These are phyloP conservation scores for Puccinia novopanici DNA, from an alignment of 1,284 basidiomycete genomes.

Conservation along the genomic window DNA sequence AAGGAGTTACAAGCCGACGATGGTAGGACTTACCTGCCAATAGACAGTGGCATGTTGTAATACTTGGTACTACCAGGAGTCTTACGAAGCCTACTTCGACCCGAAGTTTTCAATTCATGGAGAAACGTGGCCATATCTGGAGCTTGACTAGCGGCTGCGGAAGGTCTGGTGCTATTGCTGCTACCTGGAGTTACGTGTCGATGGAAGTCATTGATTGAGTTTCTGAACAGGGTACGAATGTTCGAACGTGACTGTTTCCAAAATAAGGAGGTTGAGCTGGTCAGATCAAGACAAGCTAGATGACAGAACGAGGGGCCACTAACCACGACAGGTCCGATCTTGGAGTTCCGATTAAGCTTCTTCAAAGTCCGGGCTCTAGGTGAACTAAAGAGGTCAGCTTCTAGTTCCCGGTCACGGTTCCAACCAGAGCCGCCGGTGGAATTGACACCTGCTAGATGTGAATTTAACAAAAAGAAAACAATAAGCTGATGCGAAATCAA, in stretches of 20 bases:
- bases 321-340: background rate
- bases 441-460: background rate
- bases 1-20: background rate
- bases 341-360: conserved; percentile 3
- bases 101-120: conserved; percentile 43
- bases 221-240: conserved; percentile 25
- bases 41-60: conserved; percentile 29
- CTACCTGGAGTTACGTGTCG: background rate
- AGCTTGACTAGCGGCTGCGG: background rate
- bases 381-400: conserved; percentile 38
- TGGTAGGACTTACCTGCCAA: conserved; percentile 27
- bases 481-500: background rate
- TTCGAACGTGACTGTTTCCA: conserved; percentile 5
- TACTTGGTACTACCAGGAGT: conserved; percentile 39
- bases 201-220: conserved; percentile 31
- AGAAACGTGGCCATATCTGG: conserved; percentile 42
- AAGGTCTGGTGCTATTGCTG: conserved; percentile 14
- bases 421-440: conserved; percentile 18
- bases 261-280: background rate
- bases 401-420: conserved; percentile 39
- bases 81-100: conserved; percentile 40
- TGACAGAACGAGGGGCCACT: background rate
- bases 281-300: background rate
- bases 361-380: conserved; percentile 14
- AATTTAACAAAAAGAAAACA: background rate